These are phyloP conservation scores for Melanomma pulvis-pyrius DNA, from an alignment of 495 filamentous ascomycete genomes.

Conservation along the genomic window DNA sequence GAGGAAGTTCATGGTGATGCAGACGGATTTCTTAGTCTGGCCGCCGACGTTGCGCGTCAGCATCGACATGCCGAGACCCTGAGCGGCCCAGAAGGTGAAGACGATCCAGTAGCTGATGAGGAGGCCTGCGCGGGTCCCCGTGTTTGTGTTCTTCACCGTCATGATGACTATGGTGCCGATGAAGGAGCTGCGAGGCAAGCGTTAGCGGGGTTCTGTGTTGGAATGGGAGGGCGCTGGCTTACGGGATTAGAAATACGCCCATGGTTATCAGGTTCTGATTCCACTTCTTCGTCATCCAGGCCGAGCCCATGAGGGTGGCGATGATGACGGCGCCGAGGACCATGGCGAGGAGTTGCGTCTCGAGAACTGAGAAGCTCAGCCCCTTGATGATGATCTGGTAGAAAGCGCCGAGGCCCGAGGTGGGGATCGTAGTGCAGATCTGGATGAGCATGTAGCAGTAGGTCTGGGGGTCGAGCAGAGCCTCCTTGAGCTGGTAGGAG, in stretches of 20 bases:
- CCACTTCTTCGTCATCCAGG: slow-evolving; percentile 67
- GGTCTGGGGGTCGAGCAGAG: too few species aligned
- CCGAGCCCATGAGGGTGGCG: slow-evolving; percentile 62
- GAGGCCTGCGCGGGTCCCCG: slow-evolving; percentile 52
- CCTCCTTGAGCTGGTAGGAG: slow-evolving; percentile 58
- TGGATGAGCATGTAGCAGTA: slow-evolving; percentile 67
- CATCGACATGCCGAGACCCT: slow-evolving; percentile 60
- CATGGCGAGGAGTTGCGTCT: slow-evolving; percentile 58
- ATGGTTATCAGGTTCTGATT: slow-evolving; percentile 67
- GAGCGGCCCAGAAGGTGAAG: slow-evolving; percentile 62
- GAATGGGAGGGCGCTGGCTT: slow-evolving; percentile 36
- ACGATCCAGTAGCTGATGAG: slow-evolving; percentile 63
- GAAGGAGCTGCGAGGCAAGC: slow-evolving; percentile 50
- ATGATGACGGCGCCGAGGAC: slow-evolving; percentile 71
- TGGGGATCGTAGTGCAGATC: slow-evolving; percentile 58
- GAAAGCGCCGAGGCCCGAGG: slow-evolving; percentile 63
- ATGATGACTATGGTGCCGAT: slow-evolving; percentile 61
- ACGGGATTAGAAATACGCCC: slow-evolving; percentile 68
- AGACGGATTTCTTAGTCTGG: slow-evolving; percentile 68
- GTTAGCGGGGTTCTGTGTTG: not conserved
- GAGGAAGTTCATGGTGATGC: slow-evolving; percentile 60
- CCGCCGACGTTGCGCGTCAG: slow-evolving; percentile 60
- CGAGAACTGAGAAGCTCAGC: slow-evolving; percentile 60
- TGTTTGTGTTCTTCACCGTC: slow-evolving; percentile 52
- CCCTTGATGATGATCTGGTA: slow-evolving; percentile 66